Conservation (phyloP, 768 basidiomycete genomes). For the Strobilomyces echinocephalus region DNA sequence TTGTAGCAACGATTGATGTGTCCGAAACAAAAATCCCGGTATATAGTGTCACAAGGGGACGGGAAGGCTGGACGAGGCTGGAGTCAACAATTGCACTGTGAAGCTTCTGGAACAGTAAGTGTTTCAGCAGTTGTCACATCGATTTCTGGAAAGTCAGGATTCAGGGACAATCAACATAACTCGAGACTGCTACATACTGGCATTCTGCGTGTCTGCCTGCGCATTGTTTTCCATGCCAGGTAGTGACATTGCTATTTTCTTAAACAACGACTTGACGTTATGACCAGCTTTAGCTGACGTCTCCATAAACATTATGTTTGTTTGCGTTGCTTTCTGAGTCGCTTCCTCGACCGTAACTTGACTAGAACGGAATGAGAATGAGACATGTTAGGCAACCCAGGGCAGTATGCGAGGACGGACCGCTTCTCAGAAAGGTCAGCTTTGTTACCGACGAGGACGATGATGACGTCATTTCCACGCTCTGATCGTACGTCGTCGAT, state of each 20-base stretch:
- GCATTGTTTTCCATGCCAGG: slow-evolving; percentile 91
- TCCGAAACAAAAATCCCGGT: slow-evolving; percentile 25
- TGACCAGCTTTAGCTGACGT: slow-evolving; percentile 99
- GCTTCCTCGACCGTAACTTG: slow-evolving; percentile 99
- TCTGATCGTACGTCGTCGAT: slow-evolving; percentile 99
- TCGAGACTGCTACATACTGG: slow-evolving; percentile 34
- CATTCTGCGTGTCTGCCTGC: slow-evolving; percentile 51
- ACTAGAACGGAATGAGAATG: slow-evolving; percentile 39
- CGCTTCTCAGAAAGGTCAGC: slow-evolving; percentile 98
- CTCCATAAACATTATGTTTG: slow-evolving; percentile 98
- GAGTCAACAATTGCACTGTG: slow-evolving; percentile 73
- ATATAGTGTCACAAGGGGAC: slow-evolving; percentile 20
- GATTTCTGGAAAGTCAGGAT: slow-evolving; percentile 56
- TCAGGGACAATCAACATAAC: slow-evolving; percentile 3
- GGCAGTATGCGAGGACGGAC: slow-evolving; percentile 41
- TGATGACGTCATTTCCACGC: slow-evolving; percentile 95
- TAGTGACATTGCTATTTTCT: slow-evolving; percentile 97
- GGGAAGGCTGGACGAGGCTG: not conserved
- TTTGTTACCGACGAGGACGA: slow-evolving; percentile 98
- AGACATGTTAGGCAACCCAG: not conserved
- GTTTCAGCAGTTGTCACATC: slow-evolving; percentile 75
- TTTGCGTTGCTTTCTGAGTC: slow-evolving; percentile 81
- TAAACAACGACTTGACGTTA: slow-evolving; percentile 98
- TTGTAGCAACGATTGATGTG: slow-evolving; percentile 17
- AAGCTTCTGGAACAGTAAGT: slow-evolving; percentile 78